A percentile compares a stretch with the other conserved stretches of the same genome.
Conservation (phyloP, 2,329 filamentous ascomycete genomes). For the Catunica adiposa region DNA sequence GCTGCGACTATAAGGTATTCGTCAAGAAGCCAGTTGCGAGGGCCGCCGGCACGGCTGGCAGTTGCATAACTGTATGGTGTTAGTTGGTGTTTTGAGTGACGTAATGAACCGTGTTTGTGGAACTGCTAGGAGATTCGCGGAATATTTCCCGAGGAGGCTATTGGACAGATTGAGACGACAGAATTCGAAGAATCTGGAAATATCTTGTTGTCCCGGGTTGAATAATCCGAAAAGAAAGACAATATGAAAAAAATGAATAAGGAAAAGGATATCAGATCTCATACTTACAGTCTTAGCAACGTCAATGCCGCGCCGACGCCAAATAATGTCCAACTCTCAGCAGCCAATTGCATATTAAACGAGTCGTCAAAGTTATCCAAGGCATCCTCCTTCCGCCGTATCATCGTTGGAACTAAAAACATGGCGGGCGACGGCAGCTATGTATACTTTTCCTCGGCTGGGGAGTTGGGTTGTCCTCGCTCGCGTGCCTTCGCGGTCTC, state of each 20-base stretch:
- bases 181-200: too few relatives aligned
- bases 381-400: constrained; percentile 10
- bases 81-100: neutral
- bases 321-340: constrained; percentile 13
- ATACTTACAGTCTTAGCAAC: constrained; percentile 10
- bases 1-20: constrained; percentile 11
- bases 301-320: constrained; percentile 10
- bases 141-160: too few relatives aligned
- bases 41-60: constrained; percentile 10
- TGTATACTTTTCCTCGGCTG: too few relatives aligned
- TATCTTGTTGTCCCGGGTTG: too few relatives aligned
- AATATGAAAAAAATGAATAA: neutral
- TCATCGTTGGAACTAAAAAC: neutral
- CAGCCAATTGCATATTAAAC: constrained; percentile 8
- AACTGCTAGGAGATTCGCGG: neutral
- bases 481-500: too few relatives aligned
- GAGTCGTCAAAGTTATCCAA: constrained; percentile 8
- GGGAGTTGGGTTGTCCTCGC: too few relatives aligned
- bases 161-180: too few relatives aligned
- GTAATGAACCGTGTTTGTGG: neutral
- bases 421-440: neutral
- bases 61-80: constrained; percentile 9
- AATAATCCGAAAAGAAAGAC: neutral
- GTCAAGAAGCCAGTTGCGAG: constrained; percentile 13
- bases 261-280: neutral